Evolutionary conservation across 176 grass and related monocot species (phyloP), one percentile per base, ranked within the genome.

Genomic region (Ensete glaucum): DNA sequence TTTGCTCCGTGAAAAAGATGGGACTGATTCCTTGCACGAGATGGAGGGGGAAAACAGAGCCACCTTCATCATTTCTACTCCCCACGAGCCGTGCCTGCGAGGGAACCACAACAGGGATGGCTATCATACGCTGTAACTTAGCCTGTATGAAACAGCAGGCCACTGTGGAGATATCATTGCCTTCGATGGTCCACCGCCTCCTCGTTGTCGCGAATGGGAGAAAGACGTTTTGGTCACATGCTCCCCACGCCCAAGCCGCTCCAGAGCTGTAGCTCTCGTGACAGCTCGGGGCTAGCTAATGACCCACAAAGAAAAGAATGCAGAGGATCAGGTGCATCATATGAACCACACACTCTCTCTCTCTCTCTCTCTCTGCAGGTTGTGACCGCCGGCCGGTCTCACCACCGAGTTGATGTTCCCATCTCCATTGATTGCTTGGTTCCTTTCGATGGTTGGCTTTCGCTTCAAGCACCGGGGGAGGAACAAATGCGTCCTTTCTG

Each of bases 11-110:
- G 16, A 75, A 29, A 43, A 77, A 21, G 59, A 52, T 50, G 48
- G 48, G 51, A 63, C 22, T 13, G 75, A 77, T 64, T 48, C 43
- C 75, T 77, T 77, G 75, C 74, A 76, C 27, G 59, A 64, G 75
- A 77, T 17, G 59, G 52, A 23, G 24, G 75, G 27, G 60, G 59
- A 64, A 65, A 77, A 16, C 14, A 64, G 67, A 19, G 34, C 27
- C 67, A 70, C 34, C 51, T 51, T 51, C 8, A 7, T 21, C 16
- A 13, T 24, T 43, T 9, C 12, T 7, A 3, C 8, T 16, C 22
- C 9, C 34, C 24, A 8, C 34, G 34, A 43, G 34, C 34, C 34
- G 34, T 43, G 34, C 34, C 34, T 43, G 34, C 34, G 34, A 43
- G 34, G 34, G 34, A 43, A 43, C 34, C 34, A 43, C 34, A 43